A percentile compares a stretch with the other conserved stretches of the same genome.
phyloP scores from a whole-genome alignment of 495 filamentous ascomycete genomes.

The Xylaria palmicola region DNA sequence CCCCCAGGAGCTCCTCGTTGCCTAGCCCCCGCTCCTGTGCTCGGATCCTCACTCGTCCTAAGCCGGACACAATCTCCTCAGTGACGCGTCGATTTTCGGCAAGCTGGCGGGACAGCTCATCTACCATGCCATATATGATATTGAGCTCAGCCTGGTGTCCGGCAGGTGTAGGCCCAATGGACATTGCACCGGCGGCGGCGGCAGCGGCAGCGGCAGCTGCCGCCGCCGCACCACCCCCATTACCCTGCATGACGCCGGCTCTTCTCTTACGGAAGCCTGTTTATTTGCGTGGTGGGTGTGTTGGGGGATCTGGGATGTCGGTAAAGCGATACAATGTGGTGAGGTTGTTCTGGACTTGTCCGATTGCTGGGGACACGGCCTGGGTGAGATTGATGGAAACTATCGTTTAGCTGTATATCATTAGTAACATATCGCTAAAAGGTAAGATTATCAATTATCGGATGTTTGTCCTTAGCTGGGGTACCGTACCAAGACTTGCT shows the following conservation, averaged over 20 bases:
- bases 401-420: too few relatives aligned
- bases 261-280: neutral
- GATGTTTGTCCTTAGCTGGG: too few relatives aligned
- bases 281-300: neutral
- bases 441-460: too few relatives aligned
- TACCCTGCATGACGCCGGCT: conserved; percentile 47
- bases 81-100: conserved; percentile 76
- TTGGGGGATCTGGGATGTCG: neutral
- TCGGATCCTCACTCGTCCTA: conserved; percentile 51
- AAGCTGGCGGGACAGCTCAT: conserved; percentile 73
- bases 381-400: too few relatives aligned
- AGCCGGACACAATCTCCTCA: conserved; percentile 67
- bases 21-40: conserved; percentile 44
- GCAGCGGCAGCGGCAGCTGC: conserved; percentile 45
- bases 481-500: too few relatives aligned
- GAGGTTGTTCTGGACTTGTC: too few relatives aligned
- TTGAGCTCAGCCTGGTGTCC: conserved; percentile 87
- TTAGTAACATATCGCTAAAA: too few relatives aligned
- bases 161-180: conserved; percentile 62
- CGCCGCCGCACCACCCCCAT: conserved; percentile 50
- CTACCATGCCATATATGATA: conserved; percentile 78
- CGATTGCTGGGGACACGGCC: too few relatives aligned
- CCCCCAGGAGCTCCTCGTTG: conserved; percentile 51
- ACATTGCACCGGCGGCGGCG: conserved; percentile 46
- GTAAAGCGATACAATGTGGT: neutral